A percentile compares a stretch with the other conserved stretches of the same genome.
These are phyloP conservation scores for Piloderma croceum DNA, from an alignment of 768 basidiomycete species.

Conservation along the genomic window DNA sequence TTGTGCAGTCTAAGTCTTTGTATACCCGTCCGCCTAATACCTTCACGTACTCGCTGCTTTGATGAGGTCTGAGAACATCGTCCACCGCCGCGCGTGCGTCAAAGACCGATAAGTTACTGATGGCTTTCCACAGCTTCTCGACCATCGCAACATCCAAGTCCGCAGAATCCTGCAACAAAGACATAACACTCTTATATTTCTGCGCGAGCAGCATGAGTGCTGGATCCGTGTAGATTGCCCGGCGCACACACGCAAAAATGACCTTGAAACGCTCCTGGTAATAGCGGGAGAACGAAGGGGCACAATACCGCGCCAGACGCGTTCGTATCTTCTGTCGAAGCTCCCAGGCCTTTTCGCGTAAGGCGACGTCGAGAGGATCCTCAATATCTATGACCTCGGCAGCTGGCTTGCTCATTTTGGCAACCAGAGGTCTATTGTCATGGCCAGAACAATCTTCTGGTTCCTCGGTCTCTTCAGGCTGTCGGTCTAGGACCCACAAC, in stretches of 20 bases:
- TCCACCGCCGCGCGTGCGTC: slow-evolving; percentile 26
- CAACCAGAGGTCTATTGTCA: slow-evolving; percentile 9
- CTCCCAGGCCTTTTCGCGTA: slow-evolving; percentile 27
- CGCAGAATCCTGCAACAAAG: slow-evolving; percentile 23
- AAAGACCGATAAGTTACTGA: slow-evolving; percentile 23
- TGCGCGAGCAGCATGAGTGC: slow-evolving; percentile 34
- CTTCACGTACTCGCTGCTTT: slow-evolving; percentile 21
- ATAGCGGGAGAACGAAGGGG: slow-evolving; percentile 25
- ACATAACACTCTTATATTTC: slow-evolving; percentile 24
- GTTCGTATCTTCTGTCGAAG: slow-evolving; percentile 29
- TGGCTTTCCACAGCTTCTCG: slow-evolving; percentile 30
- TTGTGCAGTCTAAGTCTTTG: slow-evolving; percentile 20
- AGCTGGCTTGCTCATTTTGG: not conserved
- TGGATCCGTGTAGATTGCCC: slow-evolving; percentile 32
- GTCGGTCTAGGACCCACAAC: slow-evolving; percentile 29
- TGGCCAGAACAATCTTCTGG: slow-evolving; percentile 17
- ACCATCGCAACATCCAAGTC: slow-evolving; percentile 27
- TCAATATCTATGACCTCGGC: slow-evolving; percentile 15
- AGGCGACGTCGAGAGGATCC: slow-evolving; percentile 30
- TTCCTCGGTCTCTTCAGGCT: slow-evolving; percentile 13
- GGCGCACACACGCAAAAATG: slow-evolving; percentile 32
- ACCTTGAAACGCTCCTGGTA: slow-evolving; percentile 29
- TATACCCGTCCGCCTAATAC: slow-evolving; percentile 31
- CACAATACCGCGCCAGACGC: slow-evolving; percentile 29
- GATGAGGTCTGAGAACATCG: slow-evolving; percentile 25